Percentiles rank a stretch among this genome's conserved stretches.
Conservation (phyloP, 2,329 filamentous ascomycete genomes). For the Stromatinia cepivora region DNA sequence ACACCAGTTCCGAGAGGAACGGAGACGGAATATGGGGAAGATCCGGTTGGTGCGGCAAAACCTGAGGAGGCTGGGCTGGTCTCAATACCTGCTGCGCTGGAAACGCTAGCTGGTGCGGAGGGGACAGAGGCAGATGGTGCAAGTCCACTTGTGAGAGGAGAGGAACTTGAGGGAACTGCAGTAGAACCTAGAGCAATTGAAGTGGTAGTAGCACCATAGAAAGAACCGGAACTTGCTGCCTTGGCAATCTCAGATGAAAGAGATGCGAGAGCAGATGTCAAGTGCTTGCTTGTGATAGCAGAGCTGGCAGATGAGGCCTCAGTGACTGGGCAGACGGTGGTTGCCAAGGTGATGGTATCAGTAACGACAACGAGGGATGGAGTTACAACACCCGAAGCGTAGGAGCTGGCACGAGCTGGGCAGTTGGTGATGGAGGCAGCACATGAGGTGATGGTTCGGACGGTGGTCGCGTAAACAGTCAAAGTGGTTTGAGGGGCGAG, state of each 20-base stretch:
- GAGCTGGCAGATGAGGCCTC: constrained; percentile 46
- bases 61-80: not conserved
- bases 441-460: constrained; percentile 44
- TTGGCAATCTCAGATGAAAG: constrained; percentile 24
- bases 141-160: not conserved
- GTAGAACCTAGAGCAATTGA: not conserved
- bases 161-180: not conserved
- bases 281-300: not conserved
- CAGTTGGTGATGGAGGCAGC: constrained; percentile 46
- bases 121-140: constrained; percentile 1
- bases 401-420: constrained; percentile 37
- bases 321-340: constrained; percentile 52
- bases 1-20: constrained; percentile 28
- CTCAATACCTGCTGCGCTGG: constrained; percentile 1
- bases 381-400: constrained; percentile 43
- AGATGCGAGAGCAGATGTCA: constrained; percentile 19
- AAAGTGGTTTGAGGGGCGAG: constrained; percentile 43
- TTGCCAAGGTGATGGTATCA: constrained; percentile 46
- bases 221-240: constrained; percentile 13
- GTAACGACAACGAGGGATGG: constrained; percentile 41
- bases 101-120: not conserved
- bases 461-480: constrained; percentile 43
- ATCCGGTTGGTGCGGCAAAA: not conserved
- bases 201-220: constrained; percentile 11
- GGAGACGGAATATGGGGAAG: constrained; percentile 1